Evolutionary conservation across 164 flowering plant genomes (phyloP).

Genomic region (Malania oleifera): DNA sequence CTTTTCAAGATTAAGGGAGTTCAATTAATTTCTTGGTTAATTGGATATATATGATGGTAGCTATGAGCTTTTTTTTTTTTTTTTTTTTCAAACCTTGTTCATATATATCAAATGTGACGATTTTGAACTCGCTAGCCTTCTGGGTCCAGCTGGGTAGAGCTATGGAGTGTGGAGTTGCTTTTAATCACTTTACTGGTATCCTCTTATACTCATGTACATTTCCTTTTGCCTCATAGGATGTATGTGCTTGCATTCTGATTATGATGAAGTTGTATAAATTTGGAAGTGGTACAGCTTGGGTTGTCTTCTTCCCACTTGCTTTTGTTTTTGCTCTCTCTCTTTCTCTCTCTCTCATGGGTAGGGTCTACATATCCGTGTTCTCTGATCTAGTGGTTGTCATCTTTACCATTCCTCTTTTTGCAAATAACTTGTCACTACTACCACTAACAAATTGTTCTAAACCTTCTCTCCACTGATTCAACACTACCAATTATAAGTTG

Average conservation of each 20-base stretch:
- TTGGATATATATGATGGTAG: no score
- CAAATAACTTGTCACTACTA: conserved; percentile 18
- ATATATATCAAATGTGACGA: no score
- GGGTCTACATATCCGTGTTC: conserved; percentile 41
- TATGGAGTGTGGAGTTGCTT: not conserved
- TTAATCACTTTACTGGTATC: conserved; percentile 3
- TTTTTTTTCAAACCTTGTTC: no score
- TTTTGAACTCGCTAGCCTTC: no score
- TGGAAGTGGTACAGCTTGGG: conserved; percentile 23
- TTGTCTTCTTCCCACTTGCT: conserved; percentile 31
- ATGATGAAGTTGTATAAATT: conserved; percentile 26
- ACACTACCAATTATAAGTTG: no score
- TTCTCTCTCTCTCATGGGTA: conserved; percentile 14
- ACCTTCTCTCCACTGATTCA: no score
- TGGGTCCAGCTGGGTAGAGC: no score
- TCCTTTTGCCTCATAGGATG: conserved; percentile 13
- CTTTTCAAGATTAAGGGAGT: not conserved
- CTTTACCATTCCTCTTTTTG: conserved; percentile 24
- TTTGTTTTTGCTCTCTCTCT: not conserved
- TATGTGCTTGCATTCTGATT: conserved; percentile 22
- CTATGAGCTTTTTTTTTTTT: no score
- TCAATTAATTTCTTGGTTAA: not conserved
- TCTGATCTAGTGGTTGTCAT: conserved; percentile 26
- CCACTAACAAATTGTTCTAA: not conserved
- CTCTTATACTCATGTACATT: conserved; percentile 4